Conservation (phyloP, 2,329 filamentous ascomycete genomes). For the Nemania diffusa region DNA sequence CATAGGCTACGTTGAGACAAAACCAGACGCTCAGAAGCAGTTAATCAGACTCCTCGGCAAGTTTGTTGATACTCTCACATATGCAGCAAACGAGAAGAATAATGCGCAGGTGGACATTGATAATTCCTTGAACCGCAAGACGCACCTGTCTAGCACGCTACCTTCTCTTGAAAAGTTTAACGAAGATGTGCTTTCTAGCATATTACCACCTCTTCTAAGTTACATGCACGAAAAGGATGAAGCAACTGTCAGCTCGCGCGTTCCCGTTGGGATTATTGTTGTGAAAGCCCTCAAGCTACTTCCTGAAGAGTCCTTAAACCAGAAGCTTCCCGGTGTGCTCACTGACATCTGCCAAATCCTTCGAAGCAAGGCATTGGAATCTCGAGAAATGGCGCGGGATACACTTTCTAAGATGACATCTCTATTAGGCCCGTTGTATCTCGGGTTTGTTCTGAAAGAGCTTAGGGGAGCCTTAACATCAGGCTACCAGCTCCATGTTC, state of each 20-base stretch:
- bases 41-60: constrained; percentile 84
- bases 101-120: constrained; percentile 58
- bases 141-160: constrained; percentile 70
- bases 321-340: constrained; percentile 82
- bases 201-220: constrained; percentile 81
- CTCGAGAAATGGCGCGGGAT: constrained; percentile 88
- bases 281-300: constrained; percentile 88
- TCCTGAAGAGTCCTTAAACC: constrained; percentile 75
- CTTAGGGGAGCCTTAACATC: constrained; percentile 82
- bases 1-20: constrained; percentile 81
- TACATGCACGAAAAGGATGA: constrained; percentile 96
- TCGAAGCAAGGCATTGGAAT: constrained; percentile 86
- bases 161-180: constrained; percentile 74
- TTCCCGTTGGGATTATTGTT: constrained; percentile 88
- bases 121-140: constrained; percentile 44
- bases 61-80: constrained; percentile 79
- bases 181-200: constrained; percentile 76
- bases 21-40: constrained; percentile 85
- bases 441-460: constrained; percentile 94
- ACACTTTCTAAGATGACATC: constrained; percentile 86
- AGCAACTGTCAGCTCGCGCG: constrained; percentile 89
- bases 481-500: constrained; percentile 92
- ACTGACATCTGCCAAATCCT: constrained; percentile 94
- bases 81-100: constrained; percentile 57
- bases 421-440: constrained; percentile 82